Evolutionary conservation across 441 rosid genomes (phyloP).

Genomic region (Aquilaria agallochum): DNA sequence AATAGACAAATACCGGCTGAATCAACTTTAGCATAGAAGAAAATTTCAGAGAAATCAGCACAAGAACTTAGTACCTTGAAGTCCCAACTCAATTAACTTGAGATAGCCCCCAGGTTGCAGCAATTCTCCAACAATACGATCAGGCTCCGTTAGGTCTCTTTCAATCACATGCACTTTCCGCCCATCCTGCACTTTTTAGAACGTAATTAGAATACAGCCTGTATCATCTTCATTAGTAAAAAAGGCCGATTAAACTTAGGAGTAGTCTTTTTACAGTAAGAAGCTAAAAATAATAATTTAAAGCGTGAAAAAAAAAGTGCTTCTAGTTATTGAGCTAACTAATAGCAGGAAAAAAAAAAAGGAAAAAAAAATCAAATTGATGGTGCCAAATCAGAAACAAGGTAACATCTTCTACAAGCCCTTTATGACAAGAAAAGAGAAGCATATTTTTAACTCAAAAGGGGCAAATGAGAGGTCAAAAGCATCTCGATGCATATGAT

Average conservation of each 20-base stretch:
- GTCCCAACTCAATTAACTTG: constrained; percentile 74
- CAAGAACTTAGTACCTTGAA: constrained; percentile 47
- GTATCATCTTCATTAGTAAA: not conserved
- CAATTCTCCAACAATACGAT: constrained; percentile 83
- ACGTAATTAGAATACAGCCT: not conserved
- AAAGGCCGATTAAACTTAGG: not conserved
- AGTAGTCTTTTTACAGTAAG: not conserved
- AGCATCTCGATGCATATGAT: too few relatives aligned
- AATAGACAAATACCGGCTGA: not conserved
- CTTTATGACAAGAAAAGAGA: too few relatives aligned
- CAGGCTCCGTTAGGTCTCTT: constrained; percentile 80
- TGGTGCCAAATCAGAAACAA: too few relatives aligned
- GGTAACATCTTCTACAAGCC: too few relatives aligned
- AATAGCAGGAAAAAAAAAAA: too few relatives aligned
- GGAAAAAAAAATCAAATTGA: too few relatives aligned
- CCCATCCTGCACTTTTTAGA: constrained; percentile 50
- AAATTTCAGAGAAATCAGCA: not conserved
- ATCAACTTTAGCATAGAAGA: too few relatives aligned
- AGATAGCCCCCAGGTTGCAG: constrained; percentile 93
- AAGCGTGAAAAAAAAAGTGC: not conserved
- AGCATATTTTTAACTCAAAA: too few relatives aligned
- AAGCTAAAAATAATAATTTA: not conserved
- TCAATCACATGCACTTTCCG: constrained; percentile 74
- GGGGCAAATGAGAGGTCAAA: too few relatives aligned
- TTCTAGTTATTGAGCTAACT: too few relatives aligned